Evolutionary conservation across 2,329 filamentous ascomycete genomes (phyloP).

Genomic region (Eutypella sp.): DNA sequence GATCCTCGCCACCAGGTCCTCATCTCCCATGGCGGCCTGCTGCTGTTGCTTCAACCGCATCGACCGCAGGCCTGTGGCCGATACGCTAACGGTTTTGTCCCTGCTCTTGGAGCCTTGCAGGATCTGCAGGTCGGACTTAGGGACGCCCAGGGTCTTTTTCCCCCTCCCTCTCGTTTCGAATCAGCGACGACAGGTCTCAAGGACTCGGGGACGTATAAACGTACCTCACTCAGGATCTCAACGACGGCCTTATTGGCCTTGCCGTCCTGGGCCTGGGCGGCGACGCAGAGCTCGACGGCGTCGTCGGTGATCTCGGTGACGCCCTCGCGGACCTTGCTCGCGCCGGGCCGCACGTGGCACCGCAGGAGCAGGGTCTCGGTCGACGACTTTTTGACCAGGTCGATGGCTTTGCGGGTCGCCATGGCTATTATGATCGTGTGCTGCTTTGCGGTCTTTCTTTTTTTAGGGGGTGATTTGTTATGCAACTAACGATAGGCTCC

Average conservation of each 20-base stretch:
- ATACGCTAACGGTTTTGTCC: slow-evolving; percentile 52
- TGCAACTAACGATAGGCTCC: too few relatives aligned
- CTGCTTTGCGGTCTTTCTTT: too few relatives aligned
- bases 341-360: slow-evolving; percentile 64
- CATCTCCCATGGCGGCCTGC: slow-evolving; percentile 13
- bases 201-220: slow-evolving; percentile 5
- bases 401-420: slow-evolving; percentile 42
- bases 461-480: too few relatives aligned
- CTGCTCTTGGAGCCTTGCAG: slow-evolving; percentile 58
- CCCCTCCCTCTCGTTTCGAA: background rate
- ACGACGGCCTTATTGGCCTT: slow-evolving; percentile 65
- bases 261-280: slow-evolving; percentile 60
- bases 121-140: slow-evolving; percentile 60
- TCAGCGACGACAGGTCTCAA: background rate
- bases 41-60: slow-evolving; percentile 4
- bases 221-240: slow-evolving; percentile 55
- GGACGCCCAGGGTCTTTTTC: slow-evolving; percentile 50
- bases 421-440: too few relatives aligned
- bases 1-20: slow-evolving; percentile 16
- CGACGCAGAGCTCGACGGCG: slow-evolving; percentile 59
- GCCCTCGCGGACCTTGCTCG: slow-evolving; percentile 57
- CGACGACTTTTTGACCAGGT: slow-evolving; percentile 40
- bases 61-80: slow-evolving; percentile 19
- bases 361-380: slow-evolving; percentile 48
- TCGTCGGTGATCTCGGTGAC: slow-evolving; percentile 51